Conservation (phyloP, 352 stramenopile species). For the Pythium aristosporum region DNA sequence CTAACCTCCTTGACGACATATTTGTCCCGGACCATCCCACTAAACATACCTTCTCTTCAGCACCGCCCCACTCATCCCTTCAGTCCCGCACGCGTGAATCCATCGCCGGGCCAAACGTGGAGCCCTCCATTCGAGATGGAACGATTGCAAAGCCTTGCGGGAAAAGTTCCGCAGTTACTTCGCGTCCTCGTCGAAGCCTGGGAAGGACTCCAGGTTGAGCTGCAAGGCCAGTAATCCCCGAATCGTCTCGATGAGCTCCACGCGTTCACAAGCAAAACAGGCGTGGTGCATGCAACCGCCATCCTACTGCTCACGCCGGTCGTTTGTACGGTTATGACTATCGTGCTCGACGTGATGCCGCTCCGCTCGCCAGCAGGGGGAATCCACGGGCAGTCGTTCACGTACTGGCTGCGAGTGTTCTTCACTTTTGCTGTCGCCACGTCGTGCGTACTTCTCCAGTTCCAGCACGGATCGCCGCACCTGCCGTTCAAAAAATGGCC, state of each 20-base stretch:
- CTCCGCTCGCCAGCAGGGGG: not conserved
- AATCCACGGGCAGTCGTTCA: not conserved
- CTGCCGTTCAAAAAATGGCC: not conserved
- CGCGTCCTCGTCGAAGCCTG: not conserved
- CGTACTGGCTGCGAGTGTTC: slow-evolving; percentile 8
- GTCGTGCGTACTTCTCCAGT: not conserved
- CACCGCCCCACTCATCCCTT: too few species aligned
- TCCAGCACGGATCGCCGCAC: not conserved
- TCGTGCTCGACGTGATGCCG: slow-evolving; percentile 5
- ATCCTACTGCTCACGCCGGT: not conserved
- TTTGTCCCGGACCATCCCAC: too few species aligned
- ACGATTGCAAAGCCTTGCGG: too few species aligned
- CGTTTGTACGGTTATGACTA: not conserved
- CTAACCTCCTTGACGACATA: too few species aligned
- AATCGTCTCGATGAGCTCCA: not conserved
- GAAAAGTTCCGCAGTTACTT: too few species aligned
- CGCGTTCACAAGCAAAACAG: not conserved
- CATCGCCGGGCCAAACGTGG: too few species aligned
- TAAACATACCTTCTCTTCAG: too few species aligned
- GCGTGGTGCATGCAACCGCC: not conserved
- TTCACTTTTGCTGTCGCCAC: not conserved
- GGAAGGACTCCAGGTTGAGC: not conserved
- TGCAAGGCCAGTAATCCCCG: not conserved
- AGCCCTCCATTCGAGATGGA: too few species aligned
- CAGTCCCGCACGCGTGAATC: too few species aligned